Conservation (phyloP, 1,139 yeast genomes). For the Wickerhamiella infanticola region DNA sequence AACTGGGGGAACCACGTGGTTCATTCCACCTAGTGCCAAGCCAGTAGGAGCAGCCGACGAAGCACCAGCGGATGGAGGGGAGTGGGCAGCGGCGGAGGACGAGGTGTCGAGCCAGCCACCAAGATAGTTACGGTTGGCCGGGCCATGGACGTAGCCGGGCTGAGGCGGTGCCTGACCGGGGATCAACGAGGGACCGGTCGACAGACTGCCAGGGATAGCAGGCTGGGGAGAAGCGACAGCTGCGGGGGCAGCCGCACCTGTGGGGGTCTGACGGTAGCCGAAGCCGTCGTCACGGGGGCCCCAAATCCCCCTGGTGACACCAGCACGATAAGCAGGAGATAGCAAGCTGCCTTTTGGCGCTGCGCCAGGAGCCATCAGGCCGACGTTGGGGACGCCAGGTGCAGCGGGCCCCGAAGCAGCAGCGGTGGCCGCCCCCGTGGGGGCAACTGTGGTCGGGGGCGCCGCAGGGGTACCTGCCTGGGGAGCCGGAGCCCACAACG, state of each 20-base stretch:
- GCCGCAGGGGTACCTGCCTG: neutral
- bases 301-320: conserved; percentile 14
- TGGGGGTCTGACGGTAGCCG: conserved; percentile 2
- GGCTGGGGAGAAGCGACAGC: neutral
- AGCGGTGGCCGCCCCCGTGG: neutral
- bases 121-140: neutral
- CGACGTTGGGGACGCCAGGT: neutral
- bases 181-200: neutral
- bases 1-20: neutral
- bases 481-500: conserved; percentile 5
- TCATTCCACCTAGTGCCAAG: neutral
- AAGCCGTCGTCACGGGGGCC: conserved; percentile 12
- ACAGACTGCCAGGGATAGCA: neutral
- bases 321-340: conserved; percentile 3
- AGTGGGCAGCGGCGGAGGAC: conserved; percentile 1
- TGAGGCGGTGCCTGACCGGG: neutral
- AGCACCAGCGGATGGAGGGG: conserved; percentile 1
- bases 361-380: neutral
- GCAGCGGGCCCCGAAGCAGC: neutral
- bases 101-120: conserved; percentile 1
- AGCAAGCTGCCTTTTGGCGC: neutral
- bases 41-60: conserved; percentile 1
- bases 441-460: neutral
- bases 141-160: neutral
- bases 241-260: neutral